These are phyloP conservation scores for Baorangia bicolor DNA, from an alignment of 768 basidiomycete species.

Conservation along the genomic window DNA sequence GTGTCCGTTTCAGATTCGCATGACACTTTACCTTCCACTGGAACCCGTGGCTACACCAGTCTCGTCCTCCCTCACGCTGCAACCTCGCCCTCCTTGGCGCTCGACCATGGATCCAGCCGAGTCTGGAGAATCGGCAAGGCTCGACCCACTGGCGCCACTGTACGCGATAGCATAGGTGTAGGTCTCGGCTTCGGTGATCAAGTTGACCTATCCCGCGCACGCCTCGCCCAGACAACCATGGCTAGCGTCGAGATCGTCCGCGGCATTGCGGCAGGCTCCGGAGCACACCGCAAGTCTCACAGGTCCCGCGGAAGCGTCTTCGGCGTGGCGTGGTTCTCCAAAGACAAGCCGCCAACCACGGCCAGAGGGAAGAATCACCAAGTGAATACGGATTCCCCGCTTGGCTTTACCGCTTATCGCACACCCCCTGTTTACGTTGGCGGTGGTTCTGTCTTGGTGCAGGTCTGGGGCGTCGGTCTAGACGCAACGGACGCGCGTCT, in stretches of 20 bases:
- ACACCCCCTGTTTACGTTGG: slow-evolving; percentile 73
- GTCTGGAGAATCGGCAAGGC: slow-evolving; percentile 27
- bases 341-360: slow-evolving; percentile 18
- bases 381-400: slow-evolving; percentile 30
- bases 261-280: slow-evolving; percentile 41
- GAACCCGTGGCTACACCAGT: slow-evolving; percentile 56
- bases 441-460: slow-evolving; percentile 69
- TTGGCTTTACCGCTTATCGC: slow-evolving; percentile 71
- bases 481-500: slow-evolving; percentile 72
- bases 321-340: slow-evolving; percentile 31
- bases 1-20: slow-evolving; percentile 26
- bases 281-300: slow-evolving; percentile 12
- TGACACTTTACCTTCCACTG: slow-evolving; percentile 40
- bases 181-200: slow-evolving; percentile 41
- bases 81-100: slow-evolving; percentile 20
- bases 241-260: slow-evolving; percentile 77
- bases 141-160: slow-evolving; percentile 5
- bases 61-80: slow-evolving; percentile 49
- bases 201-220: slow-evolving; percentile 72
- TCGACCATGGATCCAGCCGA: slow-evolving; percentile 15
- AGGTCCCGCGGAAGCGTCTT: slow-evolving; percentile 27
- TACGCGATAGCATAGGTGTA: slow-evolving; percentile 24
- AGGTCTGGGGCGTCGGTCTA: slow-evolving; percentile 87
- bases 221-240: slow-evolving; percentile 87
- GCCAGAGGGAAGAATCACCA: slow-evolving; percentile 8